Base-by-base conservation (phyloP, 2,329 filamentous ascomycete genomes). In the Aspergillus hiratsukae region DNA sequence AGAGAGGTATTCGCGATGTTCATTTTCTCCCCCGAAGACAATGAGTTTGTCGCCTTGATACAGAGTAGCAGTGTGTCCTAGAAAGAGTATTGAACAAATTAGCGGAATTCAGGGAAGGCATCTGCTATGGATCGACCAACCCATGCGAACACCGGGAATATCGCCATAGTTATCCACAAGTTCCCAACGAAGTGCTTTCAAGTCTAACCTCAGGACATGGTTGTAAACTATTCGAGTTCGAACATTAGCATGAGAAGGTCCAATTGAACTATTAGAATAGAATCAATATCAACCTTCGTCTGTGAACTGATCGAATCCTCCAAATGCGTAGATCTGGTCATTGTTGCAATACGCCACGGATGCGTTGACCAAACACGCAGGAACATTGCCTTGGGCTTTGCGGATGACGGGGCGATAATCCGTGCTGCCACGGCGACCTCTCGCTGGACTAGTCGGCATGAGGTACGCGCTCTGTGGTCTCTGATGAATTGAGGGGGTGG, bases 281-380 rank as follows among this genome's bases (percentile, higher is more conserved):
- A 55, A 29, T 6, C 23, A 29, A 28, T 49, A 64, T 65, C 25
- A 61, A 83, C 82, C 90, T 78, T 99, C 94, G 72, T 99, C 94
- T 0, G 94, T 99, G 71, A 96, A 97, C 75, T 97, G 93, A 71
- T 99, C 94, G 69, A 99, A 99, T 19, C 94, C 94, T 46, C 94
- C 94, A 79, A 99, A 99, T 10, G 93, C 94, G 75, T 95, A 97
- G 66, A 99, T 97, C 74, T 94, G 87, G 72, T 97, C 94, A 76
- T 96, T 94, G 58, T 92, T 92, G 69, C 94, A 96, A 73, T 96
- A 97, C n/a, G 94, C 99, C 58, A 97, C 93, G 0, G 94, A 97
- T 52, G 94, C 94, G 79, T 99, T 99, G 64, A 99, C 93, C 51
- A 99, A 82, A 70, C 93, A 97, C 37, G 94, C 92, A 40, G 94